phyloP scores from a whole-genome alignment of 2,329 filamentous ascomycete genomes.

The Trichoderma simmonsii region DNA sequence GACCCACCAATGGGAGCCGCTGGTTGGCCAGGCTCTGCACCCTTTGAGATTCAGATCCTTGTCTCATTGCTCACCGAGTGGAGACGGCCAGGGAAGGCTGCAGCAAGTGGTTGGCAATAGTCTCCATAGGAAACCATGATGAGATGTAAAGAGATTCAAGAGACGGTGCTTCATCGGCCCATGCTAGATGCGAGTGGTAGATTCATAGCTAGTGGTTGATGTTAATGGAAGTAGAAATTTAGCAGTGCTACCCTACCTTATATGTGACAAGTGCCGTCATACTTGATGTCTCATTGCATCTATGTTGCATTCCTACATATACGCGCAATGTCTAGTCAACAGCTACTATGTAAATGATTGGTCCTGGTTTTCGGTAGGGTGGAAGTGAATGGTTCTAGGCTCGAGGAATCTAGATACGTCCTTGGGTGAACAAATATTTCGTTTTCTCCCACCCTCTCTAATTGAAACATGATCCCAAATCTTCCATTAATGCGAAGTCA shows the following conservation, averaged over 20 bases:
- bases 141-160: neutral
- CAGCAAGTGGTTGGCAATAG: neutral
- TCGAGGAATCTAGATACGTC: neutral
- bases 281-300: neutral
- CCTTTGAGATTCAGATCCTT: conserved; percentile 6
- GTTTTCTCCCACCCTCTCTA: neutral
- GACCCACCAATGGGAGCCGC: neutral
- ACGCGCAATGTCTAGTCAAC: neutral
- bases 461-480: neutral
- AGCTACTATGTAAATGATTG: neutral
- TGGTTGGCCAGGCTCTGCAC: conserved; percentile 1
- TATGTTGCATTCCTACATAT: neutral
- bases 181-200: neutral
- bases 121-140: neutral
- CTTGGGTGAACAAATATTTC: neutral
- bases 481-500: neutral
- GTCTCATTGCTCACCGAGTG: conserved; percentile 14
- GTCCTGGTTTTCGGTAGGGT: neutral
- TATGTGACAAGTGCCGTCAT: neutral
- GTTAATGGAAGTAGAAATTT: neutral
- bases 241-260: neutral
- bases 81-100: neutral
- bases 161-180: neutral
- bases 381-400: neutral
- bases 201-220: neutral